A percentile compares a stretch with the other conserved stretches of the same genome.
Evolutionary conservation across 2,329 filamentous ascomycete genomes (phyloP).

Genomic region (Fusarium sp.): DNA sequence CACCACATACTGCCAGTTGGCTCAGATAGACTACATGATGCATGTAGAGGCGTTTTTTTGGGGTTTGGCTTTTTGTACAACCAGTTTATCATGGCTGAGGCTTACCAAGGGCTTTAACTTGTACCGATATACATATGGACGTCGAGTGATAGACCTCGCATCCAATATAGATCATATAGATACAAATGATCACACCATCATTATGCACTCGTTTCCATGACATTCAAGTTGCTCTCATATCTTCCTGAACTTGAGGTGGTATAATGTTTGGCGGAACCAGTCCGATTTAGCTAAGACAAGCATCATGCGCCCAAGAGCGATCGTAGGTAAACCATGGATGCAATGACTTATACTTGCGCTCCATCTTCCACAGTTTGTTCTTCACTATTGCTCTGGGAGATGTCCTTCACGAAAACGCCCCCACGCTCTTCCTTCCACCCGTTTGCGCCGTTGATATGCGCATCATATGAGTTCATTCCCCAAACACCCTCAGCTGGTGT

Average conservation of each 20-base stretch:
- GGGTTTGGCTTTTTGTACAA: slow-evolving; percentile 20
- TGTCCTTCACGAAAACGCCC: slow-evolving; percentile 57
- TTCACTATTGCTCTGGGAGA: neutral
- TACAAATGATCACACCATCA: slow-evolving; percentile 10
- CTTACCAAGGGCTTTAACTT: neutral
- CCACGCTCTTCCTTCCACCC: slow-evolving; percentile 58
- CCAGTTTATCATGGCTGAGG: slow-evolving; percentile 1
- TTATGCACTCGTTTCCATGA: neutral
- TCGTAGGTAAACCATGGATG: neutral
- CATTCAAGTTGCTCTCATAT: neutral
- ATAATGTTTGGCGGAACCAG: neutral
- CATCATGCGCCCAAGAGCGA: neutral
- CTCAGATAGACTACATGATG: slow-evolving; percentile 8
- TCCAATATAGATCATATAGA: slow-evolving; percentile 27
- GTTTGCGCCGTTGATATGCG: slow-evolving; percentile 50
- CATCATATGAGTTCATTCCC: slow-evolving; percentile 57
- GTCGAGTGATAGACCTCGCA: slow-evolving; percentile 8
- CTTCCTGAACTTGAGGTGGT: neutral
- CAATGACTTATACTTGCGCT: neutral
- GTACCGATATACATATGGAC: neutral
- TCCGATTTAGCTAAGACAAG: neutral
- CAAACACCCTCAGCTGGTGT: slow-evolving; percentile 58
- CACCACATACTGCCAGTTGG: neutral
- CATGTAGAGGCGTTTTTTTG: slow-evolving; percentile 32
- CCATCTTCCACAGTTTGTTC: slow-evolving; percentile 4